Percentiles rank a stretch among this genome's conserved stretches.
phyloP scores from a whole-genome alignment of 2,329 filamentous ascomycete genomes.

The Epichloe coenophiala region DNA sequence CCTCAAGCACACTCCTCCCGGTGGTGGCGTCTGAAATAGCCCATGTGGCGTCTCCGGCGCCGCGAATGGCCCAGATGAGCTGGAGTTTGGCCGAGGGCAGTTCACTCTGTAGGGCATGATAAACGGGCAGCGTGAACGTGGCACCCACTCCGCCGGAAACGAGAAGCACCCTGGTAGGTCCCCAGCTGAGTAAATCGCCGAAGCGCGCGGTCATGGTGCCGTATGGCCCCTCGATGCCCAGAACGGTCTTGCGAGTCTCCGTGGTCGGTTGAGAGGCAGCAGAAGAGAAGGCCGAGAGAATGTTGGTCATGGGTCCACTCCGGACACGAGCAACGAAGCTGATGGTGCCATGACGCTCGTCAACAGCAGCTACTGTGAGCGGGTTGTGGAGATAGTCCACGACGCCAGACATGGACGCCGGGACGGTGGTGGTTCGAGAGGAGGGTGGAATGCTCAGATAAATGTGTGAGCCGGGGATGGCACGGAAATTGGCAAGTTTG shows the following conservation, averaged over 20 bases:
- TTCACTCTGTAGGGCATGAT: conserved; percentile 41
- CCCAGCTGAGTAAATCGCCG: conserved; percentile 33
- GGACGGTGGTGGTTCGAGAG: conserved; percentile 27
- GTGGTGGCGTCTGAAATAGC: conserved; percentile 25
- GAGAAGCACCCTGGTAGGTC: conserved; percentile 53
- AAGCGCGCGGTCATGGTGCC: conserved; percentile 43
- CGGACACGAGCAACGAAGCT: conserved; percentile 39
- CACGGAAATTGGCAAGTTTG: conserved; percentile 32
- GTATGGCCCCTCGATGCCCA: conserved; percentile 60
- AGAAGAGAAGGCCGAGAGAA: conserved; percentile 21
- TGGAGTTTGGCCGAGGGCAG: conserved; percentile 34
- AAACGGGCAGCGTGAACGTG: conserved; percentile 63
- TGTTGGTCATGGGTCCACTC: conserved; percentile 37
- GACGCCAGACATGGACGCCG: conserved; percentile 24
- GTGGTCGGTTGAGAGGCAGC: conserved; percentile 4
- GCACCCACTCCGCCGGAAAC: conserved; percentile 76
- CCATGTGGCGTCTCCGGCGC: conserved; percentile 54
- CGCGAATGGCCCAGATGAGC: conserved; percentile 58
- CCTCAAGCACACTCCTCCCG: conserved; percentile 27
- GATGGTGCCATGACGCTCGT: conserved; percentile 30
- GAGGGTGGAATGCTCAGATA: conserved; percentile 44
- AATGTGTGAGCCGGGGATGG: conserved; percentile 43
- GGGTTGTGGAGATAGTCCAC: conserved; percentile 46
- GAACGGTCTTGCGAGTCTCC: conserved; percentile 25
- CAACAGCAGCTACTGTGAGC: conserved; percentile 43